Percentiles rank a stretch among this genome's conserved stretches.
These are phyloP conservation scores for Pseudogymnoascus sp. DNA, from an alignment of 2,329 filamentous ascomycete species.

Conservation along the genomic window DNA sequence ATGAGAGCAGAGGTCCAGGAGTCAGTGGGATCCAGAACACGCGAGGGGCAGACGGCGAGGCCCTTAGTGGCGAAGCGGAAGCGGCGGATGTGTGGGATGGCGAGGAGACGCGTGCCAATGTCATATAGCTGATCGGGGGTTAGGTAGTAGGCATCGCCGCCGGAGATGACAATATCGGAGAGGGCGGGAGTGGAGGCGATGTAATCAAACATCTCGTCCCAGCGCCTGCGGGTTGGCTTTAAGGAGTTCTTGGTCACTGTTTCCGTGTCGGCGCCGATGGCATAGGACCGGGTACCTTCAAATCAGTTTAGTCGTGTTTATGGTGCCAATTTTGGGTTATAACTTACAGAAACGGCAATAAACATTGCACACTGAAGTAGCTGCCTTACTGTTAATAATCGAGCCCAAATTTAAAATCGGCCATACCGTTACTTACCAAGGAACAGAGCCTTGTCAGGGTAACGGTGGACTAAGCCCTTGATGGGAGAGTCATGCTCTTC, in stretches of 20 bases:
- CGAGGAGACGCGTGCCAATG: slow-evolving; percentile 48
- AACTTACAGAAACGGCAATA: slow-evolving; percentile 49
- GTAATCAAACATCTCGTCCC: slow-evolving; percentile 49
- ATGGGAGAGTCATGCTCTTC: slow-evolving; percentile 49
- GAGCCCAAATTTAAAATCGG: background rate
- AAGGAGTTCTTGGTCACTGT: slow-evolving; percentile 39
- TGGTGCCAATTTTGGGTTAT: background rate
- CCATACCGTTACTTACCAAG: slow-evolving; percentile 38
- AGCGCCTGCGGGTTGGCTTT: slow-evolving; percentile 36
- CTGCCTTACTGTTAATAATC: slow-evolving; percentile 31
- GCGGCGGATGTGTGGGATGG: slow-evolving; percentile 49
- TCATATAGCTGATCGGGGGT: slow-evolving; percentile 41
- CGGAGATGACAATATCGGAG: slow-evolving; percentile 54
- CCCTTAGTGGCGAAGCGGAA: slow-evolving; percentile 57
- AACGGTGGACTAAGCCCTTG: slow-evolving; percentile 52
- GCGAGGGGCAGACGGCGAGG: slow-evolving; percentile 48
- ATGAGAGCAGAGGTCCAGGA: slow-evolving; percentile 46
- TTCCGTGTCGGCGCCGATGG: slow-evolving; percentile 47
- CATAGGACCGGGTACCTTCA: slow-evolving; percentile 45
- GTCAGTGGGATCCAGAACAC: slow-evolving; percentile 45
- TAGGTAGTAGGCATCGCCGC: slow-evolving; percentile 54
- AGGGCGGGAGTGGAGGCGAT: slow-evolving; percentile 43
- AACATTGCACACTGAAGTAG: slow-evolving; percentile 51
- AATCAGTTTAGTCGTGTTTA: background rate
- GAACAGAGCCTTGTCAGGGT: slow-evolving; percentile 55